These are phyloP conservation scores for Vitis rupestris DNA, from an alignment of 164 flowering plant genomes.

Conservation along the genomic window DNA sequence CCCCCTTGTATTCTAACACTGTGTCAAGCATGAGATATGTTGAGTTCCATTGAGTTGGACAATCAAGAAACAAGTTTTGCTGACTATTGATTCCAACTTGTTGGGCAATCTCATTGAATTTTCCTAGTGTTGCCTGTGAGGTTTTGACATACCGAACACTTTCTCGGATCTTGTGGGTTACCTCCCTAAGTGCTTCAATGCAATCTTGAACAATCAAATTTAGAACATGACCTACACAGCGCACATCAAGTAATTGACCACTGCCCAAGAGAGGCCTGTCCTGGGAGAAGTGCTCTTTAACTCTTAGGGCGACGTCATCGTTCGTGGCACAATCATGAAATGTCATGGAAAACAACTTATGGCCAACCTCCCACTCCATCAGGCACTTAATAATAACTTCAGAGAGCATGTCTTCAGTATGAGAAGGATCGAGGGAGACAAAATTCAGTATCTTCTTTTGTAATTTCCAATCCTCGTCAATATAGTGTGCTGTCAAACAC, in stretches of 20 bases:
- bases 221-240: slow-evolving; percentile 50
- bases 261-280: slow-evolving; percentile 40
- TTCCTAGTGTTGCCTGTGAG: slow-evolving; percentile 46
- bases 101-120: slow-evolving; percentile 50
- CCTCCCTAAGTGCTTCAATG: slow-evolving; percentile 41
- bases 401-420: slow-evolving; percentile 55
- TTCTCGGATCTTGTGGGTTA: slow-evolving; percentile 57
- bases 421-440: slow-evolving; percentile 47
- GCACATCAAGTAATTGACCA: slow-evolving; percentile 60
- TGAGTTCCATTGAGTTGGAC: slow-evolving; percentile 51
- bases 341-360: slow-evolving; percentile 63
- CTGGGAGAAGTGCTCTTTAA: slow-evolving; percentile 53
- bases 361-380: slow-evolving; percentile 72
- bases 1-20: slow-evolving; percentile 50
- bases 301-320: slow-evolving; percentile 43
- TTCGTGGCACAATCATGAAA: slow-evolving; percentile 48
- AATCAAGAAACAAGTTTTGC: slow-evolving; percentile 50
- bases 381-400: slow-evolving; percentile 54
- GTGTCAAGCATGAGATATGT: slow-evolving; percentile 67
- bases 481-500: slow-evolving; percentile 63
- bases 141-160: slow-evolving; percentile 54
- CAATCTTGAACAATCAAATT: slow-evolving; percentile 58
- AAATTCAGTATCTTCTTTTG: slow-evolving; percentile 71
- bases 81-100: slow-evolving; percentile 38
- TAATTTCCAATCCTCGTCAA: slow-evolving; percentile 64